These are phyloP conservation scores for Cocos nucifera DNA, from an alignment of 176 grass and related monocot genomes.

Conservation along the genomic window DNA sequence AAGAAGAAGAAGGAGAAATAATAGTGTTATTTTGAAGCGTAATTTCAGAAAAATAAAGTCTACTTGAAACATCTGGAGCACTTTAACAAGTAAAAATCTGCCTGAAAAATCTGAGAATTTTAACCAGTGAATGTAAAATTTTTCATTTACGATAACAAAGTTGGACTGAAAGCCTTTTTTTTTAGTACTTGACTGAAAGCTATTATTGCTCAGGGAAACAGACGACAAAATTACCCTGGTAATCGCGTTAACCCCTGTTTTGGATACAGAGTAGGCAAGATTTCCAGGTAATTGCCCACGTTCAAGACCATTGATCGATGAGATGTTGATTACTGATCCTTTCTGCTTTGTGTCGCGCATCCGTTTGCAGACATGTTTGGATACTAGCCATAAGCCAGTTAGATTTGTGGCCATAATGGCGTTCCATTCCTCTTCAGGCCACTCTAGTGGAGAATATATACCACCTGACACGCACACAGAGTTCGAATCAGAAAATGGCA, in stretches of 20 bases:
- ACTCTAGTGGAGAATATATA: constrained; percentile 64
- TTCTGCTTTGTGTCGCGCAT: constrained; percentile 59
- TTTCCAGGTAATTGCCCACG: constrained; percentile 53
- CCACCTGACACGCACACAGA: constrained; percentile 28
- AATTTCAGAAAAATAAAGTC: not conserved
- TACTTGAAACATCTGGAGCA: not conserved
- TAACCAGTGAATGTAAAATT: too few species aligned
- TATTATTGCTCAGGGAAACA: not conserved
- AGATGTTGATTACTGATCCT: constrained; percentile 74
- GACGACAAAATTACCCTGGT: constrained; percentile 41
- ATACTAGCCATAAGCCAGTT: constrained; percentile 64
- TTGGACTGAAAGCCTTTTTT: too few species aligned
- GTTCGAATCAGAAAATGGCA: too few species aligned
- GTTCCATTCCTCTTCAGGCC: constrained; percentile 65
- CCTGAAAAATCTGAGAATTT: too few species aligned
- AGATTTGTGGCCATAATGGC: constrained; percentile 73
- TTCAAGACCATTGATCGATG: constrained; percentile 51
- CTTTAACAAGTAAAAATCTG: too few species aligned
- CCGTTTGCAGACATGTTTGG: constrained; percentile 65
- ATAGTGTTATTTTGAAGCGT: too few species aligned
- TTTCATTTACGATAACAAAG: too few species aligned
- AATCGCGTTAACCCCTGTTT: constrained; percentile 50
- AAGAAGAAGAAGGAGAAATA: too few species aligned
- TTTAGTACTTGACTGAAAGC: too few species aligned
- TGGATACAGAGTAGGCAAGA: constrained; percentile 52